These are phyloP conservation scores for Centella asiatica DNA, from an alignment of 129 eudicot genomes.

Conservation along the genomic window DNA sequence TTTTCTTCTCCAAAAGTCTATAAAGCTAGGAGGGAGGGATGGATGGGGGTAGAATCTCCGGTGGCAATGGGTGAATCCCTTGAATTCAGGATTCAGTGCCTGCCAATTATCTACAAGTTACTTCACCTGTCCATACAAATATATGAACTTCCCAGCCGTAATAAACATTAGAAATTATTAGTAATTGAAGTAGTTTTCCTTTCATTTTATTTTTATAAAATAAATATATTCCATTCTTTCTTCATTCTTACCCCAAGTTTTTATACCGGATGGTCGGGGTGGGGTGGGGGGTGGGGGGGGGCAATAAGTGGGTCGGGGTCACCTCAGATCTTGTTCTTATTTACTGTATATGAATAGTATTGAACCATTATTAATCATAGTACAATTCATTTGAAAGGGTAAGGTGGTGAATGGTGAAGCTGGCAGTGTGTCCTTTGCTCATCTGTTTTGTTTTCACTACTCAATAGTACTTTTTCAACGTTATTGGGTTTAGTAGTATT, in stretches of 20 bases:
- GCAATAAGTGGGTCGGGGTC: too few species aligned
- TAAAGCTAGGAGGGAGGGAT: not conserved
- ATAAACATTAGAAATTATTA: too few species aligned
- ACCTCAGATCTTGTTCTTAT: not conserved
- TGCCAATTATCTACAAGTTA: too few species aligned
- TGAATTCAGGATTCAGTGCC: not conserved
- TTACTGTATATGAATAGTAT: not conserved
- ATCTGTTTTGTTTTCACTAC: constrained; percentile 3
- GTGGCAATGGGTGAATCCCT: not conserved
- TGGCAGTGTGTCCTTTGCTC: constrained; percentile 2
- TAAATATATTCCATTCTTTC: too few species aligned
- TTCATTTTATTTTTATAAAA: too few species aligned
- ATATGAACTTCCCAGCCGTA: too few species aligned
- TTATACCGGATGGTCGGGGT: too few species aligned
- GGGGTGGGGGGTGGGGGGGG: too few species aligned
- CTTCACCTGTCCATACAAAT: not conserved
- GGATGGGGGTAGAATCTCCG: not conserved
- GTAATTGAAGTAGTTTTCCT: too few species aligned
- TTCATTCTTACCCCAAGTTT: too few species aligned
- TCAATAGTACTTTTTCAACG: constrained; percentile 16
- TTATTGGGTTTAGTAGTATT: not conserved
- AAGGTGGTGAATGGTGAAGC: constrained; percentile 21
- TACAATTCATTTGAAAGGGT: constrained; percentile 3
- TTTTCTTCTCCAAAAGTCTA: too few species aligned
- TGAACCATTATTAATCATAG: not conserved